phyloP scores from a whole-genome alignment of 345 rosid genomes.

The Fremontodendron californicum region DNA sequence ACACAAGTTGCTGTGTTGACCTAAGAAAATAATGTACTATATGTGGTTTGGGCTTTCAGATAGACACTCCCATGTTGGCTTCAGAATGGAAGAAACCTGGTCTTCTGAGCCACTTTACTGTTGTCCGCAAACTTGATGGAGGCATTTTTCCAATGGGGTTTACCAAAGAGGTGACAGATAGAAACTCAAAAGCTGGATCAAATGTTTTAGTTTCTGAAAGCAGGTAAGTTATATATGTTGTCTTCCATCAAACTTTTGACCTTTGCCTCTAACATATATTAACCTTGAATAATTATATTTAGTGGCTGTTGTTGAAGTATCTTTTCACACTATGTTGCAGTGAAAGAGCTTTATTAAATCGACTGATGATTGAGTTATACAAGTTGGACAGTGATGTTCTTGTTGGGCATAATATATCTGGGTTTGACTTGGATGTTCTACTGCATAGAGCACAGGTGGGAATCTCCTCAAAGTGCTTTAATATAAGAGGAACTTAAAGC shows the following conservation, averaged over 20 bases:
- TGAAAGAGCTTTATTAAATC: conserved; percentile 88
- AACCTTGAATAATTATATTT: background rate
- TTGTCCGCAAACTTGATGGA: conserved; percentile 90
- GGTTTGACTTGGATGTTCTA: conserved; percentile 95
- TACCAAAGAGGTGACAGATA: conserved; percentile 72
- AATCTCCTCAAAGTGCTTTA: conserved; percentile 18
- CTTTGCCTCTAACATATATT: conserved; percentile 11
- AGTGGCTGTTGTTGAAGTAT: conserved; percentile 1
- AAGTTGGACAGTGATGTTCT: conserved; percentile 94
- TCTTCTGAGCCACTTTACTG: conserved; percentile 76
- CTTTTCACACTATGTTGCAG: conserved; percentile 43
- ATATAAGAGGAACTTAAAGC: background rate
- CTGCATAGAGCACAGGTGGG: conserved; percentile 88
- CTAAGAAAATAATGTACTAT: conserved; percentile 13
- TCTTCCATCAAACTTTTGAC: conserved; percentile 1
- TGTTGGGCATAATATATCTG: conserved; percentile 95
- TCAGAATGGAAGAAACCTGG: conserved; percentile 87
- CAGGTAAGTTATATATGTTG: conserved; percentile 44
- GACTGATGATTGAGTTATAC: conserved; percentile 80
- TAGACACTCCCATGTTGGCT: conserved; percentile 86
- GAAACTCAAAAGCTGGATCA: conserved; percentile 75
- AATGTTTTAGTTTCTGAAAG: conserved; percentile 69
- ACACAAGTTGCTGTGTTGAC: conserved; percentile 9
- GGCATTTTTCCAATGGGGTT: conserved; percentile 96
- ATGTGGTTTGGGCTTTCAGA: conserved; percentile 49